phyloP scores from a whole-genome alignment of 306 rosid genomes.

The Vigna radiata region DNA sequence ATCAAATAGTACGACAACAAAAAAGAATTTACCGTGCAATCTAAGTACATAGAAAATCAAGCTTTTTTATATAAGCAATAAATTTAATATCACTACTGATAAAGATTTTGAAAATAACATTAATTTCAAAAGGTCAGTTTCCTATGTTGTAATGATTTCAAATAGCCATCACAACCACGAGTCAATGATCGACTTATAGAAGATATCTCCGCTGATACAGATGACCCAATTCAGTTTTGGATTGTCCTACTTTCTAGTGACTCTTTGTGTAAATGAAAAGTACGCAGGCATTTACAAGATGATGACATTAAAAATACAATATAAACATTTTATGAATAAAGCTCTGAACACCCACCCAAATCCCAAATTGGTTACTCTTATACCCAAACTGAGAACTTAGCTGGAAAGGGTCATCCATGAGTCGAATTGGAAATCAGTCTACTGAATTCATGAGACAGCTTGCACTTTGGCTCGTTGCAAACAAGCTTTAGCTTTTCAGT shows the following conservation, averaged over 20 bases:
- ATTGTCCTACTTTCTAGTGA: slow-evolving; percentile 5
- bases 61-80: slow-evolving; percentile 8
- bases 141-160: neutral
- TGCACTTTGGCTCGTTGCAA: slow-evolving; percentile 6
- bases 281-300: slow-evolving; percentile 5
- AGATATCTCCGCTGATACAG: slow-evolving; percentile 8
- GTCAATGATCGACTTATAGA: neutral
- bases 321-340: slow-evolving; percentile 5
- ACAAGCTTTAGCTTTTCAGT: slow-evolving; percentile 12
- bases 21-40: slow-evolving; percentile 8
- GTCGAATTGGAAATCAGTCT: neutral
- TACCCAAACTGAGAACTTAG: slow-evolving; percentile 1
- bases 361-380: neutral
- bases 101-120: slow-evolving; percentile 11
- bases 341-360: slow-evolving; percentile 4
- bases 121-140: neutral
- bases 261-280: slow-evolving; percentile 7
- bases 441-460: neutral
- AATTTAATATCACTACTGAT: slow-evolving; percentile 5
- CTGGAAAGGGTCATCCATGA: neutral
- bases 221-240: neutral
- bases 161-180: slow-evolving; percentile 6
- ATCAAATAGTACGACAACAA: neutral
- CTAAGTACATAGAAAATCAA: slow-evolving; percentile 14
- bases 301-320: slow-evolving; percentile 9